These are phyloP conservation scores for Syzygium jambos DNA, from an alignment of 345 rosid species.

Conservation along the genomic window DNA sequence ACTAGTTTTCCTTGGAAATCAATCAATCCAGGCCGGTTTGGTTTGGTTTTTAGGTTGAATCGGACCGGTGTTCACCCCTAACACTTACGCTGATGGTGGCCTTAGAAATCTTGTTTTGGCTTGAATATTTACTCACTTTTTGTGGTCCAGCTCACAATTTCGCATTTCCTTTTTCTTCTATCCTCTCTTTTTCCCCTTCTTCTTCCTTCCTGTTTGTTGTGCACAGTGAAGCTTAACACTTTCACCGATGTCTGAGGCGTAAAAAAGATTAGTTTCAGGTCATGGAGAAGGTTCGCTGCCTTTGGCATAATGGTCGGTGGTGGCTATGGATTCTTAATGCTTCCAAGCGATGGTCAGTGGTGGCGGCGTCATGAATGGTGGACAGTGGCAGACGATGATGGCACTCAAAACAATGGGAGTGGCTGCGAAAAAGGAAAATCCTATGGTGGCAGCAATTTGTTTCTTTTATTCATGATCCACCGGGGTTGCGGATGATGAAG, in stretches of 20 bases:
- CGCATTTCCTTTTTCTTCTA: neutral
- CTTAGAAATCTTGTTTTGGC: neutral
- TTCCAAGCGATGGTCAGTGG: neutral
- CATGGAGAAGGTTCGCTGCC: neutral
- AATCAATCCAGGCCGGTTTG: neutral
- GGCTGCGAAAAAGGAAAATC: neutral
- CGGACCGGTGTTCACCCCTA: neutral
- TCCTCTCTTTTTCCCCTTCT: neutral
- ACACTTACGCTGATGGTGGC: neutral
- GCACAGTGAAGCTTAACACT: neutral
- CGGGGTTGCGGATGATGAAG: neutral
- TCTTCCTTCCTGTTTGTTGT: neutral
- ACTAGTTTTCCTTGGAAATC: too few relatives aligned
- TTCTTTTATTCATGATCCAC: neutral
- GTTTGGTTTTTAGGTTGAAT: neutral
- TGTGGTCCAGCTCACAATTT: neutral
- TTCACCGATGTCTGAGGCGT: neutral
- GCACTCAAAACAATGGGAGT: neutral
- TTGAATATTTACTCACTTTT: neutral
- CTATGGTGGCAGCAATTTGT: neutral
- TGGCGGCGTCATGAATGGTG: neutral
- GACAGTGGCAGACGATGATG: neutral
- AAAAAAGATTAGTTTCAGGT: neutral
- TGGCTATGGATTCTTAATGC: neutral
- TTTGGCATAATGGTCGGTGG: neutral